A percentile compares a stretch with the other conserved stretches of the same genome.
phyloP scores from a whole-genome alignment of 345 rosid genomes.

The Eucalyptus erythrocorys region DNA sequence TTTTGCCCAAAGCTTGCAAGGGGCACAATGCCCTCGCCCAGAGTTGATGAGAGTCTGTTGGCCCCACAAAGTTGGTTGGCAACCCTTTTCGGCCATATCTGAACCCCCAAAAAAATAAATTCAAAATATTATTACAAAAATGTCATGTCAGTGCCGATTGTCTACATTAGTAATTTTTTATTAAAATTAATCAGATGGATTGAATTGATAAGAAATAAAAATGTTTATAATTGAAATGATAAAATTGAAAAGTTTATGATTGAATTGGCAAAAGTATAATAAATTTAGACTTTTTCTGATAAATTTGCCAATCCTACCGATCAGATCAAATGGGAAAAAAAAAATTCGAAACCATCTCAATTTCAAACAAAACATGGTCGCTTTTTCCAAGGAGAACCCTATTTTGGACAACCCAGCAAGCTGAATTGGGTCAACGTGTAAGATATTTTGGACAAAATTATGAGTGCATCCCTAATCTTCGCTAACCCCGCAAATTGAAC shows the following conservation, averaged over 20 bases:
- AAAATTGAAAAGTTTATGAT: rapidly evolving
- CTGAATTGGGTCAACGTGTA: not conserved
- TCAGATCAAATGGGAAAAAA: rapidly evolving
- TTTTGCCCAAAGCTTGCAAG: rapidly evolving
- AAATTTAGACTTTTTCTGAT: rapidly evolving
- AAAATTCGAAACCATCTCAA: not conserved
- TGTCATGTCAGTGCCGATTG: rapidly evolving
- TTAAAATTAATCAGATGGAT: rapidly evolving
- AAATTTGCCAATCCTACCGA: rapidly evolving
- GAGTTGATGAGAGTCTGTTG: rapidly evolving
- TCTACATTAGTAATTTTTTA: rapidly evolving
- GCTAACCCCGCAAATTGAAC: too few relatives aligned
- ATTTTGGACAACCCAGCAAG: not conserved
- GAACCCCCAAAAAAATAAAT: rapidly evolving
- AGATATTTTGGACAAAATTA: not conserved
- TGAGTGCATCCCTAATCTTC: too few relatives aligned
- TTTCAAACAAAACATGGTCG: not conserved
- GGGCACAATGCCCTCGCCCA: rapidly evolving
- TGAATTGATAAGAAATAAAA: rapidly evolving
- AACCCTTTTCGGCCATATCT: rapidly evolving
- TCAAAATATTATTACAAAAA: too few relatives aligned
- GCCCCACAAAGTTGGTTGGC: rapidly evolving
- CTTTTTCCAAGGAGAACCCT: rapidly evolving
- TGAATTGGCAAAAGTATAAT: rapidly evolving
- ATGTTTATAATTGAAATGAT: rapidly evolving